Base-by-base conservation (phyloP, 176 grass and related monocot genomes). In the Zoysia pacifica region DNA sequence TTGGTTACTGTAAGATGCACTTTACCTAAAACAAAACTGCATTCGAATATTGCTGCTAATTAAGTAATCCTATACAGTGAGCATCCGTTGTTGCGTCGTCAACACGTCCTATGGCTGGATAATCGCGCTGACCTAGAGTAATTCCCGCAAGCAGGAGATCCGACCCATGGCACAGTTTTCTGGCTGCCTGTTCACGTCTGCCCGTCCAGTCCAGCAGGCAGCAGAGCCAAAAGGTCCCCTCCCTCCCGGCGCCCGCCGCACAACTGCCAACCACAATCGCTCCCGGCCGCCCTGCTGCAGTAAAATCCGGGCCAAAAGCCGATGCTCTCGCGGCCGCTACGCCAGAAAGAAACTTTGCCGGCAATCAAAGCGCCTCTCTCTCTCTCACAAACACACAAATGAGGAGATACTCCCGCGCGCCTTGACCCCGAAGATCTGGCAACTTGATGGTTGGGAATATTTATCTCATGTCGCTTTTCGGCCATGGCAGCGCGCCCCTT, bases 361-460 rank as follows among this genome's bases (percentile, higher is more conserved):
- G 80, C 67, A 81, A 73, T 74, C 19, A 83, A 83, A 87, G 80
- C 28, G 28, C 28, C 28, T 28, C 28, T 28, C 28, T 28, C 28
- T 28, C 28, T 28, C 67, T 5, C 13, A 7, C 7, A 18, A 49
- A 71, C 19, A 10, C 6, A 51, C 19, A 28, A 28, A 28, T 28
- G 28, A 28, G 28, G 28, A 28, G 28, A 28, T 10, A 38, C 43
- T 72, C 11, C 20, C 28, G 2, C 59, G 12, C 50, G 0, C 0
- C 20, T 0, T 12, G 11, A 18, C 6, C 11, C 46, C 60, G 73
- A 73, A 73, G 66, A 72, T 52, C 64, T 76, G 77, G 85, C 77
- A 77, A 81, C 71, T 70, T 60, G 82, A 85, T 72, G 58, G 82
- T 81, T 85, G 72, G 65, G 72, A 81, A 89, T 85, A 85, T 81